Evolutionary conservation across 2,329 filamentous ascomycete genomes (phyloP).

Genomic region (Neodidymelliopsis sp.): DNA sequence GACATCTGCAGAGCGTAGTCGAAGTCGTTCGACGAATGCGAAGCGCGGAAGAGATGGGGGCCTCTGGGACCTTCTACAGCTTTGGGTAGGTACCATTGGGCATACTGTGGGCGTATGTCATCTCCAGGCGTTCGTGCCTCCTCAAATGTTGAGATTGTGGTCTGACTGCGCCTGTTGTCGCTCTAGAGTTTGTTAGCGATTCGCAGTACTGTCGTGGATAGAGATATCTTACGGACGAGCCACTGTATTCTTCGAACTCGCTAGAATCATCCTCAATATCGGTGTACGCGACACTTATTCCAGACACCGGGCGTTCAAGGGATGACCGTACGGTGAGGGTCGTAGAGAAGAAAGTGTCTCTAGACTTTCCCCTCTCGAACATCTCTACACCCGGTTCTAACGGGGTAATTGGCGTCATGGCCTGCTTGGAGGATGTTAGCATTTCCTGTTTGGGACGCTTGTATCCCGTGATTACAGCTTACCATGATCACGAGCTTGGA

Average conservation of each 20-base stretch:
- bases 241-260: slow-evolving; percentile 59
- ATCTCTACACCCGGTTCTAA: slow-evolving; percentile 55
- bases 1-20: slow-evolving; percentile 71
- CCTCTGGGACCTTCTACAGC: slow-evolving; percentile 81
- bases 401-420: slow-evolving; percentile 55
- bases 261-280: slow-evolving; percentile 69
- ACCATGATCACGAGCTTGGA: slow-evolving; percentile 46
- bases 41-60: slow-evolving; percentile 84
- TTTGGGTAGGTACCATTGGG: slow-evolving; percentile 67
- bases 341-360: slow-evolving; percentile 66
- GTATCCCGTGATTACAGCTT: slow-evolving; percentile 20
- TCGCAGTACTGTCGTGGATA: slow-evolving; percentile 8
- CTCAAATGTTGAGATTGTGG: slow-evolving; percentile 86
- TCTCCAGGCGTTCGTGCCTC: slow-evolving; percentile 78
- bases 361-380: slow-evolving; percentile 56
- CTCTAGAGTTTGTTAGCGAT: slow-evolving; percentile 57
- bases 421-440: slow-evolving; percentile 48
- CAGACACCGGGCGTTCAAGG: slow-evolving; percentile 68
- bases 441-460: slow-evolving; percentile 17
- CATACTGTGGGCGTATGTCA: slow-evolving; percentile 66
- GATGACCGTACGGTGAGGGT: slow-evolving; percentile 45
- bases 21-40: slow-evolving; percentile 65
- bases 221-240: slow-evolving; percentile 68
- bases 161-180: slow-evolving; percentile 72
- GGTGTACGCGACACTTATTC: slow-evolving; percentile 80